Evolutionary conservation across 2,329 filamentous ascomycete species (phyloP).

Genomic region (Neobulgaria alba): DNA sequence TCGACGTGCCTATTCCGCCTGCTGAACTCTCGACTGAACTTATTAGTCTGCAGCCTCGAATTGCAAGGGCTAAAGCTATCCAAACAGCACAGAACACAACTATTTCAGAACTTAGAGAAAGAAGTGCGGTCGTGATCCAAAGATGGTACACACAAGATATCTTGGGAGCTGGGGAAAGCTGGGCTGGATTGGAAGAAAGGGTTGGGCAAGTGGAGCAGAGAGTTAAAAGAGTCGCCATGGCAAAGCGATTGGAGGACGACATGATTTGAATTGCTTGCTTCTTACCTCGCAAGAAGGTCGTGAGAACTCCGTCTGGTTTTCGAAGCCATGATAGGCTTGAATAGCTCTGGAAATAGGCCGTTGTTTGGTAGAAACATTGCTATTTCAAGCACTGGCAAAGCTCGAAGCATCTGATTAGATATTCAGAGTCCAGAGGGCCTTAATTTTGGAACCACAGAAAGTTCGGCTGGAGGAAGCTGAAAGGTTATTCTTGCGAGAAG

Average conservation of each 20-base stretch:
- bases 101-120: conserved; percentile 23
- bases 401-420: too few species aligned
- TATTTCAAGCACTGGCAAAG: too few species aligned
- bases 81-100: conserved; percentile 26
- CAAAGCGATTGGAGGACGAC: conserved; percentile 16
- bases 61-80: conserved; percentile 25
- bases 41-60: conserved; percentile 27
- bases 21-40: conserved; percentile 25
- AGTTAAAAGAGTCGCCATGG: conserved; percentile 17
- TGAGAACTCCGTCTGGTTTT: too few species aligned
- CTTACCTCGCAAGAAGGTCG: too few species aligned
- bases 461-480: conserved; percentile 22
- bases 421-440: too few species aligned
- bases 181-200: conserved; percentile 27
- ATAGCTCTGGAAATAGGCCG: too few species aligned
- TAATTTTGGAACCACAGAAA: too few species aligned
- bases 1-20: conserved; percentile 26
- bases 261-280: conserved; percentile 18
- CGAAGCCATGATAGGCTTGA: too few species aligned
- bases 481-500: conserved; percentile 14
- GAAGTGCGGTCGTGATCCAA: conserved; percentile 26
- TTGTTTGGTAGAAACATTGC: too few species aligned
- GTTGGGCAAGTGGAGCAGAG: conserved; percentile 24
- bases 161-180: conserved; percentile 25
- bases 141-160: conserved; percentile 27